Base-by-base conservation (phyloP, 371 early-diverging fungal species). In the Rhizopus stolonifer region DNA sequence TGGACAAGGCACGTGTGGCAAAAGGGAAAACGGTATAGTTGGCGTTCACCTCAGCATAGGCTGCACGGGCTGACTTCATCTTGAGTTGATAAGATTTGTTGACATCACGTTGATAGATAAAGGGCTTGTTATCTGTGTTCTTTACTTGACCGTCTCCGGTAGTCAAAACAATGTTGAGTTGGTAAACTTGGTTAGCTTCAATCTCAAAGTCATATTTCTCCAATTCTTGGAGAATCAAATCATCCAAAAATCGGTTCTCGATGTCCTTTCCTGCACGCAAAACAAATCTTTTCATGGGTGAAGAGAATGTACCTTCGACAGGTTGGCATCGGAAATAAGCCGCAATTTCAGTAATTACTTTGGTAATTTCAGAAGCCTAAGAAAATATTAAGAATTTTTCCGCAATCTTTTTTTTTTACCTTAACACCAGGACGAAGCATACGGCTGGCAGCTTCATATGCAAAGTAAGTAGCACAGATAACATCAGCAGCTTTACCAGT, bases 21-120 rank as follows among this genome's bases (percentile, higher is more conserved):
- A 96, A 96, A 23, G 94, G 92, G 74, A 95, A 90, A 13, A 84
- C 86, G 17, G 91, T 89, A 58, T 85, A 87, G 45, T 81, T 64
- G 15, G 80, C 80, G 49, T 78, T 81, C 64, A 93, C 81, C 67
- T 89, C 86, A 58, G 74, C 77, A 67, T 86, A 86, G 9, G 91
- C 82, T 17, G 73, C 67, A 53, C 92, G 87, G 9, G 93, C 86
- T 39, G 94, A 64, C 69, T 92, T 82, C 78, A 94, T 84, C 81
- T 94, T 94, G 62, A 95, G 82, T 61, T 84, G 79, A 72, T 93
- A 93, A 46, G 79, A 84, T 33, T 74, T 69, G 67, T 88, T 84
- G 52, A 85, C 86, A 54, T 89, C 89, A 56, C 93, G 84, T 60
- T 88, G 84, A 81, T 72, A 95, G 43, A 96, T 77, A 40, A 85